These are phyloP conservation scores for Globisporangium acanthophoron DNA, from an alignment of 352 stramenopile genomes.

Conservation along the genomic window DNA sequence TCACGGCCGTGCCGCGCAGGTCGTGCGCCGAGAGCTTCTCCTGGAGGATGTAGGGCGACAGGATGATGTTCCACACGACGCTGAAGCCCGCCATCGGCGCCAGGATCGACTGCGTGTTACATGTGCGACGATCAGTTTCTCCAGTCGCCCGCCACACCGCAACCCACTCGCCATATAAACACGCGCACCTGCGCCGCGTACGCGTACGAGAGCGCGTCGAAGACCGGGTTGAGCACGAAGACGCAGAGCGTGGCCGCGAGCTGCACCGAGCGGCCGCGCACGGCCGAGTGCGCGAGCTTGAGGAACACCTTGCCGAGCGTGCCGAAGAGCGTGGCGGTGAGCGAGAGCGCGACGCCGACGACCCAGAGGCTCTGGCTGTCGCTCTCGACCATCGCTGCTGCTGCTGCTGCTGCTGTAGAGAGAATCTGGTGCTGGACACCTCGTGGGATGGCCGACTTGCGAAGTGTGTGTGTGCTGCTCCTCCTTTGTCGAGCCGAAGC, in stretches of 20 bases:
- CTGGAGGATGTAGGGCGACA: conserved; percentile 76
- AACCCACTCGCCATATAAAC: too few relatives aligned
- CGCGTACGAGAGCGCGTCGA: conserved; percentile 83
- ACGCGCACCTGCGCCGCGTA: conserved; percentile 67
- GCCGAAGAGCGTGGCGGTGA: conserved; percentile 78
- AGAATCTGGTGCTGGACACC: too few relatives aligned
- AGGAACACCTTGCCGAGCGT: conserved; percentile 85
- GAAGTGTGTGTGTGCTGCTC: neutral
- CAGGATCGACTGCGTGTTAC: conserved; percentile 58
- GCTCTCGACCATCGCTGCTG: neutral
- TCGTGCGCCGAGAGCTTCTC: conserved; percentile 75
- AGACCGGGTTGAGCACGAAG: conserved; percentile 80
- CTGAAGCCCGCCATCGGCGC: conserved; percentile 85
- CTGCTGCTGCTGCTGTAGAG: neutral
- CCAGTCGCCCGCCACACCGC: too few relatives aligned
- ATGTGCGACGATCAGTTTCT: neutral
- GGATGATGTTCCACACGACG: conserved; percentile 85
- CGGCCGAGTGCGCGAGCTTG: conserved; percentile 74
- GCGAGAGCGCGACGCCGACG: conserved; percentile 70
- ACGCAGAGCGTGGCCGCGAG: conserved; percentile 72
- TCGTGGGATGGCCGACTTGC: neutral
- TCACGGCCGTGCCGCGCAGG: conserved; percentile 64
- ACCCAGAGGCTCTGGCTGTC: conserved; percentile 40
- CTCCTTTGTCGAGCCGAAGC: too few relatives aligned
- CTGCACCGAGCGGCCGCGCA: conserved; percentile 47